A percentile compares a stretch with the other conserved stretches of the same genome.
phyloP scores from a whole-genome alignment of 164 flowering plant species.

The Chimonanthus praecox region DNA sequence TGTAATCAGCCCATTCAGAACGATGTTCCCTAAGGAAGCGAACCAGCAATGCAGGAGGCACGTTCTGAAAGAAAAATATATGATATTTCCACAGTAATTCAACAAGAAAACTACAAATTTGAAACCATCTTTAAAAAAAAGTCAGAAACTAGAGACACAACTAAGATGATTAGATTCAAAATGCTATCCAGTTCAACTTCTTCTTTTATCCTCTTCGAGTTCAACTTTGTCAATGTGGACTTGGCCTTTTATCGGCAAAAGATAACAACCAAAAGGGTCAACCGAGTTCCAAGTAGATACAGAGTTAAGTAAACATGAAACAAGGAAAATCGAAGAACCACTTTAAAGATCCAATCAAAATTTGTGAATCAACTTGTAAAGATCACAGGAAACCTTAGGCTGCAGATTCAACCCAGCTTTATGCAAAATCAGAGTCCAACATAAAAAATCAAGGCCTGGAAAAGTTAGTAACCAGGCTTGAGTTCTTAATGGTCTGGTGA shows the following conservation, averaged over 20 bases:
- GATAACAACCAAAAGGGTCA: not conserved
- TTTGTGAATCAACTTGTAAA: not conserved
- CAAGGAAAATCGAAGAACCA: not conserved
- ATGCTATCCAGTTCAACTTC: too few relatives aligned
- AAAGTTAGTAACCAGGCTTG: not conserved
- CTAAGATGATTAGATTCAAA: not conserved
- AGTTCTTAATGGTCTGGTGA: not conserved
- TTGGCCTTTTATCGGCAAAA: not conserved
- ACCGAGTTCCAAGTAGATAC: not conserved
- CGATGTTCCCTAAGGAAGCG: slow-evolving; percentile 91
- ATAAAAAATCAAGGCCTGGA: not conserved
- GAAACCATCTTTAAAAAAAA: not conserved
- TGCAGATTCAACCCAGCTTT: not conserved
- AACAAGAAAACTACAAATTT: not conserved
- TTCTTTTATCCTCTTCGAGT: not conserved
- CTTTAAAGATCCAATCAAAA: not conserved
- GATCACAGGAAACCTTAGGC: not conserved
- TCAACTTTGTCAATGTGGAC: not conserved
- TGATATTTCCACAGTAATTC: slow-evolving; percentile 1
- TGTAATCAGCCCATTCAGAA: slow-evolving; percentile 94
- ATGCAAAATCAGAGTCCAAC: not conserved
- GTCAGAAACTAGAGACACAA: not conserved
- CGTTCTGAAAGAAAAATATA: slow-evolving; percentile 45
- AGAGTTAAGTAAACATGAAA: not conserved
- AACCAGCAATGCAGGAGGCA: slow-evolving; percentile 70